phyloP scores from a whole-genome alignment of 2,329 filamentous ascomycete genomes.

The Chalaropsis thielavioides region DNA sequence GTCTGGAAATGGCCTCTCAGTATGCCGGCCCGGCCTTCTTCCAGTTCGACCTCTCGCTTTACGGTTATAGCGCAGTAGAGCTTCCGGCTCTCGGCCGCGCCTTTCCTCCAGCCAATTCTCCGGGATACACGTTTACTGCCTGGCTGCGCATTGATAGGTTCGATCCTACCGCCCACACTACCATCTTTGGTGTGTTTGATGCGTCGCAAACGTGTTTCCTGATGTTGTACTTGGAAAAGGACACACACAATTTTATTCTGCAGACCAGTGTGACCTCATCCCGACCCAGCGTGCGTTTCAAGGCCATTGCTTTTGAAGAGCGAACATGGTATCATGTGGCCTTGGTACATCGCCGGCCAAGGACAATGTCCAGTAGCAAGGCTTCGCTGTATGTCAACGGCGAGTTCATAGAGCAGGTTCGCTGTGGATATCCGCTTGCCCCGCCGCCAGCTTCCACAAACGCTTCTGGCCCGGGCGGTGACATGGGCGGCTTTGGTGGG shows the following conservation, averaged over 20 bases:
- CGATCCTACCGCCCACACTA: slow-evolving; percentile 75
- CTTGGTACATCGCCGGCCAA: slow-evolving; percentile 68
- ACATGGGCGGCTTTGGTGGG: slow-evolving; percentile 15
- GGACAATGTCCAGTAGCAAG: slow-evolving; percentile 60
- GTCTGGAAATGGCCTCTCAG: slow-evolving; percentile 54
- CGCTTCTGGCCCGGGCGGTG: slow-evolving; percentile 42
- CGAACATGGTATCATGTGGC: slow-evolving; percentile 87
- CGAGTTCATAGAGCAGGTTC: slow-evolving; percentile 83
- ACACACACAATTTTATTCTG: slow-evolving; percentile 85
- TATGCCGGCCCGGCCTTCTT: slow-evolving; percentile 73
- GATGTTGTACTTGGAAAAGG: slow-evolving; percentile 82
- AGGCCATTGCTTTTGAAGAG: slow-evolving; percentile 60
- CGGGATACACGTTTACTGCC: slow-evolving; percentile 79
- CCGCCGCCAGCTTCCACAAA: slow-evolving; percentile 47
- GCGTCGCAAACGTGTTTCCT: slow-evolving; percentile 84
- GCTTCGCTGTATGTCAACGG: slow-evolving; percentile 85
- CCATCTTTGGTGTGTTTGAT: slow-evolving; percentile 90
- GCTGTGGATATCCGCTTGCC: slow-evolving; percentile 70
- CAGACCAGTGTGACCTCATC: slow-evolving; percentile 84
- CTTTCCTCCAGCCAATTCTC: slow-evolving; percentile 65
- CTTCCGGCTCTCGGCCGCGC: slow-evolving; percentile 67
- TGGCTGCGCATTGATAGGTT: slow-evolving; percentile 86
- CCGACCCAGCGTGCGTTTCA: slow-evolving; percentile 85
- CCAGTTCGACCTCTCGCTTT: slow-evolving; percentile 80
- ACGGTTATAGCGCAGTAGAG: slow-evolving; percentile 84